Evolutionary conservation across 257 asterid species (phyloP).

Genomic region (Ligustrum vulgare): DNA sequence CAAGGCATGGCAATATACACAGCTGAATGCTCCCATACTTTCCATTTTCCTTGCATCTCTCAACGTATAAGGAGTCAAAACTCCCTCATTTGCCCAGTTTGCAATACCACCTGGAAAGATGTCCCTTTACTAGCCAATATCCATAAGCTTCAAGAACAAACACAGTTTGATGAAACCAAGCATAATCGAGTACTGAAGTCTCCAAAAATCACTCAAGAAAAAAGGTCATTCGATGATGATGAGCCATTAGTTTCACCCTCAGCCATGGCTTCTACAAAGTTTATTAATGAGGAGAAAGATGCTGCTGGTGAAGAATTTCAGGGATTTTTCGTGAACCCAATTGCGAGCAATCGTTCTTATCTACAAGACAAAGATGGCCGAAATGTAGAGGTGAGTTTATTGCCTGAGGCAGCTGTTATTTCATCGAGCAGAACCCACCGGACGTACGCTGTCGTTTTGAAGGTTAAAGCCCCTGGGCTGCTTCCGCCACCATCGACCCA

Average conservation of each 20-base stretch:
- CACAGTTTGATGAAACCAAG: neutral
- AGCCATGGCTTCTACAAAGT: conserved; percentile 36
- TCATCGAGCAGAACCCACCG: conserved; percentile 52
- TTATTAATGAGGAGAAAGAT: conserved; percentile 27
- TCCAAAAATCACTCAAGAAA: conserved; percentile 20
- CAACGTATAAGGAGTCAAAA: conserved; percentile 51
- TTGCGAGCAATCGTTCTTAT: conserved; percentile 42
- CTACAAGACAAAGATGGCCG: conserved; percentile 21
- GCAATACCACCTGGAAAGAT: conserved; percentile 71
- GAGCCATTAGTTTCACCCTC: conserved; percentile 67
- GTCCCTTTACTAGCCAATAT: conserved; percentile 59
- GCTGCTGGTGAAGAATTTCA: conserved; percentile 63
- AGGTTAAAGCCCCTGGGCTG: conserved; percentile 62
- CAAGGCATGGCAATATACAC: conserved; percentile 88
- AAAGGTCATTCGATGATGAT: conserved; percentile 56
- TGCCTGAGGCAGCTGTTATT: conserved; percentile 75
- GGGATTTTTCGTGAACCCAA: conserved; percentile 68
- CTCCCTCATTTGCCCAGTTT: conserved; percentile 70
- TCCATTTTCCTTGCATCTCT: conserved; percentile 85
- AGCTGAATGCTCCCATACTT: conserved; percentile 85
- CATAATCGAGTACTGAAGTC: conserved; percentile 9
- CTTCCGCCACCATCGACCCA: conserved; percentile 33
- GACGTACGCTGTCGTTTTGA: conserved; percentile 68
- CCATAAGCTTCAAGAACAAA: conserved; percentile 38
- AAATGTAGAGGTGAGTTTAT: conserved; percentile 48